phyloP scores from a whole-genome alignment of 441 rosid genomes.

The Pelargonium fulgidum region DNA sequence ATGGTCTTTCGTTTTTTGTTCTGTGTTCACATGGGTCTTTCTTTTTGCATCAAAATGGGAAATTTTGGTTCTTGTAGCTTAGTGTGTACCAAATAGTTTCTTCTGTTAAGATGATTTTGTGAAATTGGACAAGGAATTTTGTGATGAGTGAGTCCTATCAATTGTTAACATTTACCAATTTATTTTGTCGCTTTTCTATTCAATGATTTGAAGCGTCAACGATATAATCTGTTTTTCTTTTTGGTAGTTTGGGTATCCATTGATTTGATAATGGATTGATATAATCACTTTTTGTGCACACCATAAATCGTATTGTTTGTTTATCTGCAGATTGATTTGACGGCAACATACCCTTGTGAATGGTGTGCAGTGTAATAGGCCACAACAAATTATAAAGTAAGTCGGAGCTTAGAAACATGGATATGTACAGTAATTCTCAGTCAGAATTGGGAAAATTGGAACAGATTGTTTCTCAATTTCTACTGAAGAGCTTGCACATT shows the following conservation, averaged over 20 bases:
- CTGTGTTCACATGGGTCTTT: not conserved
- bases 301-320: not conserved
- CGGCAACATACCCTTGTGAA: not conserved
- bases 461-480: conserved; percentile 63
- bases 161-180: too few species aligned
- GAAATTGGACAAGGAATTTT: not conserved
- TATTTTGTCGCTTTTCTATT: not conserved
- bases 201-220: not conserved
- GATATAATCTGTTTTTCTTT: not conserved
- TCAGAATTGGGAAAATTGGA: conserved; percentile 54
- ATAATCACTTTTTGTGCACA: not conserved
- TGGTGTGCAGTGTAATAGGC: not conserved
- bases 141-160: too few species aligned
- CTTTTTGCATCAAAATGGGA: not conserved
- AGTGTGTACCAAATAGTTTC: too few species aligned
- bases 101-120: not conserved
- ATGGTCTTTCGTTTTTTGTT: not conserved
- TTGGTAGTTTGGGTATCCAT: not conserved
- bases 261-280: not conserved
- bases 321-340: not conserved
- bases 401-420: conserved; percentile 26
- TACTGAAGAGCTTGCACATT: conserved; percentile 67
- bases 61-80: not conserved
- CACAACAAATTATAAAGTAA: not conserved
- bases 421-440: conserved; percentile 34